phyloP scores from a whole-genome alignment of 2,329 filamentous ascomycete species.

The Aspergillus brunneoviolaceus region DNA sequence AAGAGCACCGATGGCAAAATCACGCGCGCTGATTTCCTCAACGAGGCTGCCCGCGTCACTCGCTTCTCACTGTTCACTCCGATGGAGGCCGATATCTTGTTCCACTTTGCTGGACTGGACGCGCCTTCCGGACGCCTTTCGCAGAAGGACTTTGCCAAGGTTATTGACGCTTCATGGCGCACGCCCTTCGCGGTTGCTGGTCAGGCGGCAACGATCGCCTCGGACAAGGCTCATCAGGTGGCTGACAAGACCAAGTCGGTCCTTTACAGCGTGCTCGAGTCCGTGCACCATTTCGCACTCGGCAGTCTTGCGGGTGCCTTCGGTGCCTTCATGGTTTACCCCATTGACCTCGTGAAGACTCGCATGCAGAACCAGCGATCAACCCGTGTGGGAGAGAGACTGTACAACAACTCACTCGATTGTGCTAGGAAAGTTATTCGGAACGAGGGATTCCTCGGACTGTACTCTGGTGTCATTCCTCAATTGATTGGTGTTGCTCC shows the following conservation, averaged over 20 bases:
- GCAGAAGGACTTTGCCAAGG: conserved; percentile 85
- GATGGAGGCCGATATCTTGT: conserved; percentile 97
- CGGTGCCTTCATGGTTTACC: conserved; percentile 98
- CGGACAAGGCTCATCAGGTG: conserved; percentile 51
- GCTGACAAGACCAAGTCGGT: conserved; percentile 58
- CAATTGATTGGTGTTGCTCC: conserved; percentile 98
- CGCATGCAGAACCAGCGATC: conserved; percentile 96
- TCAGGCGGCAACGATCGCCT: conserved; percentile 43
- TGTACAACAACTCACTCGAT: conserved; percentile 97
- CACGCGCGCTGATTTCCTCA: conserved; percentile 87
- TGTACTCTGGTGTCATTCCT: conserved; percentile 93
- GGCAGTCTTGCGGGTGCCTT: conserved; percentile 92
- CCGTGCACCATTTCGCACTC: conserved; percentile 84
- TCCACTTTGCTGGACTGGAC: conserved; percentile 94
- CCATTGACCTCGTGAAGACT: conserved; percentile 97
- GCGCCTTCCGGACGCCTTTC: conserved; percentile 82
- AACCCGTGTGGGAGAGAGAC: conserved; percentile 73
- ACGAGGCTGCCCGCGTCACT: conserved; percentile 86
- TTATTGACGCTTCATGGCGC: conserved; percentile 90
- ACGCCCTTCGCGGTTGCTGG: conserved; percentile 58
- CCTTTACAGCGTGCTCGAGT: conserved; percentile 68
- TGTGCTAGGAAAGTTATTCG: conserved; percentile 89
- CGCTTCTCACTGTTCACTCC: conserved; percentile 96
- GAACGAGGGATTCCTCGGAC: conserved; percentile 83
- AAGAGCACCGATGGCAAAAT: conserved; percentile 90